Percentiles rank a stretch among this genome's conserved stretches.
Evolutionary conservation across 179 eudicot genomes (phyloP).

Genomic region (Beta corolliflora): DNA sequence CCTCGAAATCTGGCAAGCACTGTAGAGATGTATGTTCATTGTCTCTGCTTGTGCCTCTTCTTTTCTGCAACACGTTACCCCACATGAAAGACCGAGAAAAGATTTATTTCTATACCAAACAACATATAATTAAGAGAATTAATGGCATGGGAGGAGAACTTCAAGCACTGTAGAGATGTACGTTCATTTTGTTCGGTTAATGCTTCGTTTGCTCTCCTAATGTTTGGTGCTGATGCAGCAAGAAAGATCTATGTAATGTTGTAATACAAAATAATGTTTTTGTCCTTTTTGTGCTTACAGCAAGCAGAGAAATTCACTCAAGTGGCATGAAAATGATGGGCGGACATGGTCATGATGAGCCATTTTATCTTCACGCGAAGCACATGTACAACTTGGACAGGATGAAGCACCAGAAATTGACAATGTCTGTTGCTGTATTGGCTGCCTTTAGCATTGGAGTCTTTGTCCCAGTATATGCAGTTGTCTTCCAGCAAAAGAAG

Average conservation of each 20-base stretch:
- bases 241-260: not conserved
- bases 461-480: slow-evolving; percentile 78
- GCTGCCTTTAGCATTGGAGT: slow-evolving; percentile 78
- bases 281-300: slow-evolving; percentile 37
- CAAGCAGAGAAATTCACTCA: slow-evolving; percentile 67
- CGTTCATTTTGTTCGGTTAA: not conserved
- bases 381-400: slow-evolving; percentile 99
- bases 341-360: slow-evolving; percentile 77
- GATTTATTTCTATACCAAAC: not conserved
- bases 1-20: not conserved
- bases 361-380: slow-evolving; percentile 81
- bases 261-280: not conserved
- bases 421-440: slow-evolving; percentile 63
- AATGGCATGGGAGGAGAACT: not conserved
- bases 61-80: not conserved
- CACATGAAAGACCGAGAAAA: not conserved
- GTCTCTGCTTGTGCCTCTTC: not conserved
- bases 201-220: not conserved
- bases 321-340: slow-evolving; percentile 84
- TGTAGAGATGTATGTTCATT: not conserved
- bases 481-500: slow-evolving; percentile 91
- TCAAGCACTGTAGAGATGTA: too few species aligned
- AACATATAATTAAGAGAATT: not conserved
- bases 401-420: slow-evolving; percentile 76
- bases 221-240: not conserved